Evolutionary conservation across 2,329 filamentous ascomycete genomes (phyloP).

Genomic region (Pleochaeta shiraiana): DNA sequence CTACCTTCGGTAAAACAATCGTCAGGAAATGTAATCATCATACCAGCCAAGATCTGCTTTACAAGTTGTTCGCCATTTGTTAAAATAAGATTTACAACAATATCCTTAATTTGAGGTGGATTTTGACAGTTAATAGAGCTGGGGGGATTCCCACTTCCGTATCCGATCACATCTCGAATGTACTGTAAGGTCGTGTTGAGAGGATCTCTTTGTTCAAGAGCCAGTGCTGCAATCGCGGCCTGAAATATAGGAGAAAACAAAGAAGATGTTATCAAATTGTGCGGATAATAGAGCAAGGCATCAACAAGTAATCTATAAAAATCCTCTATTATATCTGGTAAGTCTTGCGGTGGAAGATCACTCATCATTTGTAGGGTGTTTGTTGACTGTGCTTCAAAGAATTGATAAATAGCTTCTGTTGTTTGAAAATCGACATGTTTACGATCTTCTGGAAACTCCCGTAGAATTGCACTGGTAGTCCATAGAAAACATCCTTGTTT

Average conservation of each 20-base stretch:
- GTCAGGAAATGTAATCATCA: conserved; percentile 98
- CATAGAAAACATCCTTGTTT: conserved; percentile 96
- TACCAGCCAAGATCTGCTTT: conserved; percentile 79
- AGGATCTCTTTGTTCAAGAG: conserved; percentile 77
- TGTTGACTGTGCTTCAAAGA: conserved; percentile 85
- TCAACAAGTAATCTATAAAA: conserved; percentile 90
- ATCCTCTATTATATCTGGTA: conserved; percentile 39
- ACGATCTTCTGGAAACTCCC: conserved; percentile 82
- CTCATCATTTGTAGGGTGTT: conserved; percentile 79
- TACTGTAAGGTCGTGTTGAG: conserved; percentile 85
- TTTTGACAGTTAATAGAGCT: conserved; percentile 32
- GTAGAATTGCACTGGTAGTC: conserved; percentile 85
- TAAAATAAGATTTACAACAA: conserved; percentile 50
- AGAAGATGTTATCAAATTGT: conserved; percentile 56
- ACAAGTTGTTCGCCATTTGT: conserved; percentile 56
- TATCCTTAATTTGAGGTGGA: conserved; percentile 48
- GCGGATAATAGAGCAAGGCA: conserved; percentile 79
- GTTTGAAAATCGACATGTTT: conserved; percentile 68
- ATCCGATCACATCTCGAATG: conserved; percentile 73
- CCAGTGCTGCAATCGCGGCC: conserved; percentile 67
- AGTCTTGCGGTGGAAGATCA: conserved; percentile 42
- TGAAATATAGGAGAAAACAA: conserved; percentile 69
- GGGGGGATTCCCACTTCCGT: conserved; percentile 55
- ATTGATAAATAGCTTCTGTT: conserved; percentile 71
- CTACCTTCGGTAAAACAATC: conserved; percentile 93